Evolutionary conservation across 371 early-diverging fungal species (phyloP), one percentile per base, ranked within the genome.

Genomic region (Mucor circinelloides): DNA sequence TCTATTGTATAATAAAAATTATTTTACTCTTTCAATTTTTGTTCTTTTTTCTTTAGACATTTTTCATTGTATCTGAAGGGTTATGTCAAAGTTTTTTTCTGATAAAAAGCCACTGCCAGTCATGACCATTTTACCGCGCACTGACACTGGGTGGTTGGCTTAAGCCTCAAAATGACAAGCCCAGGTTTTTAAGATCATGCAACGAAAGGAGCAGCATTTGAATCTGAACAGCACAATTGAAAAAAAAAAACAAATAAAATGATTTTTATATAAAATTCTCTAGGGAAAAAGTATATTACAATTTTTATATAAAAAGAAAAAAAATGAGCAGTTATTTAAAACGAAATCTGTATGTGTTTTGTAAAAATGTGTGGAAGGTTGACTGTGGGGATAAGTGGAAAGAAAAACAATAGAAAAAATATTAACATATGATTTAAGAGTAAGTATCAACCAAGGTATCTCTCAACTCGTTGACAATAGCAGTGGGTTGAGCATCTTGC

Each of bases 401-500:
- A 0, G 31, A 56, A 28, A 56, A 19, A 31, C 30, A 31, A 55
- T n/a, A 56, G 21, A 56, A n/a, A 52, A 31, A 56, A 56, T 56
- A 56, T 28, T 32, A 56, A 56, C 56, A 56, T 27, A 56, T 56
- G 10, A 74, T 85, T 79, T 91, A 94, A 68, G 85, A 87, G 77
- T 90, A 91, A 65, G 89, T 91, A 77, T 98, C 99, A 57, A 98
- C 93, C 60, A 98, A 85, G 64, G 94, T 86, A 78, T 97, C 97
- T 67, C 97, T 89, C 88, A 98, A 90, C 61, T 96, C 94, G 71
- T 89, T 94, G 64, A 97, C 95, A 75, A 97, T 93, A 58, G 94
- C 93, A 15, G 92, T 90, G 8, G 94, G 95, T 67, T 94, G 91
- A 44, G 93, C 89, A 70, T 96, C 95, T 73, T 95, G 94, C 27